Evolutionary conservation across 768 basidiomycete genomes (phyloP).

Genomic region (Agrocybe pediades): DNA sequence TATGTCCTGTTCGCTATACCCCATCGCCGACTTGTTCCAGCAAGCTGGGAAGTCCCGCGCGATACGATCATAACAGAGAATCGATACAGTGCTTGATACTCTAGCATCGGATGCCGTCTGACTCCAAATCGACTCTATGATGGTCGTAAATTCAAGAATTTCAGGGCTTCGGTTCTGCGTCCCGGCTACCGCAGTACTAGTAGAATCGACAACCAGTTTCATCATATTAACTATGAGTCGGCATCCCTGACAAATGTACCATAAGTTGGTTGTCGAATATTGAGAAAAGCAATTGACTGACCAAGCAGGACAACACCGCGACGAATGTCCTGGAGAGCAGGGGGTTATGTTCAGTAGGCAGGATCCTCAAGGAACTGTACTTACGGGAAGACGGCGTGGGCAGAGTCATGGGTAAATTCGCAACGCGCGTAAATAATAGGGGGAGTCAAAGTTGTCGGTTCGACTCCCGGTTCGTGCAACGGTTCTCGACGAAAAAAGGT

Average conservation of each 20-base stretch:
- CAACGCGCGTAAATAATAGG: slow-evolving; percentile 15
- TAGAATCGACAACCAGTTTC: slow-evolving; percentile 5
- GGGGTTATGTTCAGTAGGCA: background rate
- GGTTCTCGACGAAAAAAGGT: too few species aligned
- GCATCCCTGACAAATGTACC: slow-evolving; percentile 9
- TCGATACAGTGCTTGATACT: background rate
- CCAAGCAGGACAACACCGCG: slow-evolving; percentile 12
- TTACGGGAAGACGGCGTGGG: slow-evolving; percentile 20
- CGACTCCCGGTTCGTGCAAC: too few species aligned
- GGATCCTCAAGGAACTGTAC: background rate
- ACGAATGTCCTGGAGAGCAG: slow-evolving; percentile 6
- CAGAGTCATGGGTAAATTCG: slow-evolving; percentile 15
- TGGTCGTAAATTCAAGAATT: slow-evolving; percentile 12
- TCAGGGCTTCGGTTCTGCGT: background rate
- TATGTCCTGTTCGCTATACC: too few species aligned
- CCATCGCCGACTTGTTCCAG: too few species aligned
- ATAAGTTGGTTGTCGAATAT: background rate
- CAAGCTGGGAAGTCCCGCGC: too few species aligned
- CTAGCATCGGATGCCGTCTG: background rate
- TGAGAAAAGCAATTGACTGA: background rate
- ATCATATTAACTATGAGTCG: slow-evolving; percentile 17
- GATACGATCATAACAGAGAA: background rate
- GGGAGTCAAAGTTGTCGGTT: too few species aligned
- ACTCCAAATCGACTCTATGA: slow-evolving; percentile 11
- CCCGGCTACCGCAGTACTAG: background rate